Percentiles rank a stretch among this genome's conserved stretches.
phyloP scores from a whole-genome alignment of 139 green algal genomes.

The Spirogloea muscicola region DNA sequence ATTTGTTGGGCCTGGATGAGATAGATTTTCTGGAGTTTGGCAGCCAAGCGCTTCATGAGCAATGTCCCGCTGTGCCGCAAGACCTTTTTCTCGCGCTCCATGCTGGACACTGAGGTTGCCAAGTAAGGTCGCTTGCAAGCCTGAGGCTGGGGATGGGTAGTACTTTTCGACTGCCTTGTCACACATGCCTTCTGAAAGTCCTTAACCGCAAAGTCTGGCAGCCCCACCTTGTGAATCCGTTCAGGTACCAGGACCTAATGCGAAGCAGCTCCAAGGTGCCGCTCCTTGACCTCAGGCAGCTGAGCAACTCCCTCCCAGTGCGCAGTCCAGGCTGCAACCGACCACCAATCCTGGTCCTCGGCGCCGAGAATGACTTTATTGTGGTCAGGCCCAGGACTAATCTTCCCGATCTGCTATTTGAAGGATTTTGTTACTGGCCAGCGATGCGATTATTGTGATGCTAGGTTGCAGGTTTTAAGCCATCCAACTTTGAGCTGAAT shows the following conservation, averaged over 20 bases:
- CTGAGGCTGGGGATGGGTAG: background rate
- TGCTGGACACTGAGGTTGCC: slow-evolving; percentile 57
- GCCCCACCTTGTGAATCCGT: no score
- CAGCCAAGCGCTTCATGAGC: slow-evolving; percentile 1
- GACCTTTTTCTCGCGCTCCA: slow-evolving; percentile 67
- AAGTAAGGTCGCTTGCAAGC: slow-evolving; percentile 1
- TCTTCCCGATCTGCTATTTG: background rate
- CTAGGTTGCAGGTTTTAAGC: background rate
- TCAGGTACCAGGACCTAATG: slow-evolving; percentile 29
- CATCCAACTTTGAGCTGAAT: background rate
- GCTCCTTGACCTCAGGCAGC: slow-evolving; percentile 19
- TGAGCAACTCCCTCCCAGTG: slow-evolving; percentile 22
- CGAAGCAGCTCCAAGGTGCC: slow-evolving; percentile 27
- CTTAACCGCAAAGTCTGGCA: slow-evolving; percentile 5
- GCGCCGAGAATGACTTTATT: slow-evolving; percentile 48
- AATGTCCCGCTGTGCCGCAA: slow-evolving; percentile 43
- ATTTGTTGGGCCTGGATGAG: background rate
- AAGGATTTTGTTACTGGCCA: background rate
- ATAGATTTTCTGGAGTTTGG: slow-evolving; percentile 15
- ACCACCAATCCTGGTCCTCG: slow-evolving; percentile 42
- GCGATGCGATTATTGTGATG: background rate
- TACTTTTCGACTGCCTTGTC: slow-evolving; percentile 5
- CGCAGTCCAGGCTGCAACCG: background rate
- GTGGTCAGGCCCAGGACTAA: slow-evolving; percentile 10
- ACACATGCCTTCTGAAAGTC: slow-evolving; percentile 23